Percentiles rank a stretch among this genome's conserved stretches.
Conservation (phyloP, 73 alveolate species). For the Symbiodinium pilosum region DNA sequence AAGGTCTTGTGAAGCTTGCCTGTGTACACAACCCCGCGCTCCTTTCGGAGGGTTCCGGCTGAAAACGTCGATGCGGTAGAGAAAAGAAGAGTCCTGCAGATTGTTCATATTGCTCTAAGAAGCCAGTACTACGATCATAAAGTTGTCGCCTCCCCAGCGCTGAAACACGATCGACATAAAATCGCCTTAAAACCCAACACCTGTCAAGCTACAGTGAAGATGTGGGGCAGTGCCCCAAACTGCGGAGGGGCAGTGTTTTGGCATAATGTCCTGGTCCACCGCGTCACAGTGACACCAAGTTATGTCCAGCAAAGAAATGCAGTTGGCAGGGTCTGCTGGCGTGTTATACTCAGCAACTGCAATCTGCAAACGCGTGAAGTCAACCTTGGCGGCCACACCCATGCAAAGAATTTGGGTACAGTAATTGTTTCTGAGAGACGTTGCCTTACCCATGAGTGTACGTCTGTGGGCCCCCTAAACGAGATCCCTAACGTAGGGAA, state of each 20-base stretch:
- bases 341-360: slow-evolving; percentile 78
- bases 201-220: too few relatives aligned
- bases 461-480: too few relatives aligned
- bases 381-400: background rate
- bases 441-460: too few relatives aligned
- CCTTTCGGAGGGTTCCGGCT: slow-evolving; percentile 19
- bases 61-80: slow-evolving; percentile 22
- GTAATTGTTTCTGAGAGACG: too few relatives aligned
- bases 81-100: background rate
- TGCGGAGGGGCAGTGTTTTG: background rate
- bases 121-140: background rate
- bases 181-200: too few relatives aligned
- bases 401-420: too few relatives aligned
- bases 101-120: background rate
- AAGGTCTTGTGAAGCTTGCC: too few relatives aligned
- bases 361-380: slow-evolving; percentile 69
- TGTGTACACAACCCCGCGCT: too few relatives aligned
- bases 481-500: too few relatives aligned
- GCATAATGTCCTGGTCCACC: slow-evolving; percentile 12
- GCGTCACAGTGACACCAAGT: slow-evolving; percentile 79
- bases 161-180: too few relatives aligned
- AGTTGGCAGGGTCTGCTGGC: slow-evolving; percentile 48
- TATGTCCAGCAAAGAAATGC: slow-evolving; percentile 89
- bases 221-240: too few relatives aligned
- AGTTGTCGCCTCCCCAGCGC: background rate